Conservation (phyloP, 441 rosid genomes). For the Erodium moschatum region DNA sequence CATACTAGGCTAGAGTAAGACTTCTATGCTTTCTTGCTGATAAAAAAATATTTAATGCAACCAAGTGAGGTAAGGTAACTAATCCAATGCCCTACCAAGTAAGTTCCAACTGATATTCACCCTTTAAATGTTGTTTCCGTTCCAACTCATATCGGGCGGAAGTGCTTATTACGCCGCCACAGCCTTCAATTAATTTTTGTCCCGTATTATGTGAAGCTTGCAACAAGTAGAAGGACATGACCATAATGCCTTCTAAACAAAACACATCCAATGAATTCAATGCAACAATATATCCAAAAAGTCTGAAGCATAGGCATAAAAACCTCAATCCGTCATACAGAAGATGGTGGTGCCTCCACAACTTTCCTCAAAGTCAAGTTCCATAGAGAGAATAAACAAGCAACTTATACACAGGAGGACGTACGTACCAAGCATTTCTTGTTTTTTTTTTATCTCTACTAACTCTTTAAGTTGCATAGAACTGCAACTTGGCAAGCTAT, state of each 20-base stretch:
- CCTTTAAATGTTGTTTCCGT: neutral
- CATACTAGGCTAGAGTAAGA: too few relatives aligned
- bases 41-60: too few relatives aligned
- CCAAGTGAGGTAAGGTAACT: neutral
- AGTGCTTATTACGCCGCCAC: slow-evolving; percentile 15
- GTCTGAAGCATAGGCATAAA: slow-evolving; percentile 22
- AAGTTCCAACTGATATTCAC: neutral
- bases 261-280: slow-evolving; percentile 21
- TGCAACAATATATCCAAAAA: slow-evolving; percentile 23
- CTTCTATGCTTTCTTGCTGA: too few relatives aligned
- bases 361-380: slow-evolving; percentile 27
- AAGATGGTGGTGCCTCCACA: slow-evolving; percentile 29
- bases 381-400: slow-evolving; percentile 29
- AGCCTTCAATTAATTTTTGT: slow-evolving; percentile 19
- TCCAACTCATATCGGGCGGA: neutral
- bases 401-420: slow-evolving; percentile 34
- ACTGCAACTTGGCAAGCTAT: slow-evolving; percentile 26
- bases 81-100: neutral
- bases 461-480: slow-evolving; percentile 27
- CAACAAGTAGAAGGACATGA: slow-evolving; percentile 10
- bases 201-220: neutral
- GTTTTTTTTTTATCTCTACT: slow-evolving; percentile 25
- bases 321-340: slow-evolving; percentile 25
- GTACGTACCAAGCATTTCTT: slow-evolving; percentile 28
- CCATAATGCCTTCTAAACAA: slow-evolving; percentile 21